A percentile compares a stretch with the other conserved stretches of the same genome.
These are phyloP conservation scores for Crithidia bombi DNA, from an alignment of 208 protist genomes.

Conservation along the genomic window DNA sequence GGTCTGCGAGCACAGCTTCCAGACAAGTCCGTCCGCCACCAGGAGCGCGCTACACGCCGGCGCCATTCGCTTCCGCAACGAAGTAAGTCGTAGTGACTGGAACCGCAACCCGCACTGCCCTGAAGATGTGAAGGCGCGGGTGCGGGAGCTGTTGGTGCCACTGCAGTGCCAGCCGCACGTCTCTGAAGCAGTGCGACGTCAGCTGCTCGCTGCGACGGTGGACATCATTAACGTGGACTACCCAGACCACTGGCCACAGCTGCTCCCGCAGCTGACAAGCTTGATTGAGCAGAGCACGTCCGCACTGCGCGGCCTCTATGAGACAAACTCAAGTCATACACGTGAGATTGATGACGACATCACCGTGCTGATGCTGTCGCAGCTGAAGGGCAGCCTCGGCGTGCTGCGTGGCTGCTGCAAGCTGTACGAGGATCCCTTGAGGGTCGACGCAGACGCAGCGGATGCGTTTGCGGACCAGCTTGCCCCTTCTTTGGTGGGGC, in stretches of 20 bases:
- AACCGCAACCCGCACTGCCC: slow-evolving; percentile 65
- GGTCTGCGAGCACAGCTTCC: slow-evolving; percentile 29
- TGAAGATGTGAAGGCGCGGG: slow-evolving; percentile 45
- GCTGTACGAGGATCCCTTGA: slow-evolving; percentile 61
- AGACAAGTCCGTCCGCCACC: not conserved
- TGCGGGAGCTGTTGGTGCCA: slow-evolving; percentile 61
- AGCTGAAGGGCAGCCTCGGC: slow-evolving; percentile 69
- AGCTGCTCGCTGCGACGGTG: slow-evolving; percentile 68
- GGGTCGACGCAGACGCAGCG: slow-evolving; percentile 44
- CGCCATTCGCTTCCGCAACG: slow-evolving; percentile 77
- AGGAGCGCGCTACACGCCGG: slow-evolving; percentile 50
- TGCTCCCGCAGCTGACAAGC: slow-evolving; percentile 61
- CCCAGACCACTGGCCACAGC: slow-evolving; percentile 59
- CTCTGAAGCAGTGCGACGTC: slow-evolving; percentile 65
- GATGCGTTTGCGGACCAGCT: slow-evolving; percentile 56
- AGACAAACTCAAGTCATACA: slow-evolving; percentile 20
- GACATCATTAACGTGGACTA: slow-evolving; percentile 83
- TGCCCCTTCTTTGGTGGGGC: slow-evolving; percentile 48
- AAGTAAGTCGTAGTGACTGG: slow-evolving; percentile 78
- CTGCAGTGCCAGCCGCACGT: slow-evolving; percentile 74
- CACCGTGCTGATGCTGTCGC: slow-evolving; percentile 36
- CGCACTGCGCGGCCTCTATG: slow-evolving; percentile 31
- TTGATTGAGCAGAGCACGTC: slow-evolving; percentile 50
- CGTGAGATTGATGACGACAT: slow-evolving; percentile 26
- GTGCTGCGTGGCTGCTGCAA: slow-evolving; percentile 76